A percentile compares a stretch with the other conserved stretches of the same genome.
Conservation (phyloP, 192 early-diverging fungal genomes). For the Coemansia sp. region DNA sequence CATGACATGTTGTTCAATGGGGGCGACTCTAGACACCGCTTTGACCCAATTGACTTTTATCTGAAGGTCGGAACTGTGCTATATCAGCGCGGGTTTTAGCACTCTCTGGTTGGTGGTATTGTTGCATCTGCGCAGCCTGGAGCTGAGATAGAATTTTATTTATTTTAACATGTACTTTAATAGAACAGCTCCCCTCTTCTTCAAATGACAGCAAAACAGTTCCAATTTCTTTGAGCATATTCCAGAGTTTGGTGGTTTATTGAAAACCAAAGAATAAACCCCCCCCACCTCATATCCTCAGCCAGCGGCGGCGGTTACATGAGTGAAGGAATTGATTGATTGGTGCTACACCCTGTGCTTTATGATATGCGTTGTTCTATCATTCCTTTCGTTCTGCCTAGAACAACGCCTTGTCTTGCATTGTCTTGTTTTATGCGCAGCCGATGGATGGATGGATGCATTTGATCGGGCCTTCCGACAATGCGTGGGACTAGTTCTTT, state of each 20-base stretch:
- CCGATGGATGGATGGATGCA: neutral
- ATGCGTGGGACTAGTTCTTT: neutral
- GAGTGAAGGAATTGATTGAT: too few species aligned
- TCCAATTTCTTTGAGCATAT: too few species aligned
- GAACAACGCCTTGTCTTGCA: neutral
- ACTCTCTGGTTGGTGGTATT: neutral
- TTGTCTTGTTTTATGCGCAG: neutral
- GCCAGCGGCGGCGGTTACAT: too few species aligned
- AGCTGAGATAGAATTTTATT: neutral
- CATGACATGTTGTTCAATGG: conserved; percentile 11
- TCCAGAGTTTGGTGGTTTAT: too few species aligned
- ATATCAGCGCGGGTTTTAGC: conserved; percentile 65
- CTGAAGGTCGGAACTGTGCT: conserved; percentile 66
- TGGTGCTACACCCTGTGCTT: too few species aligned
- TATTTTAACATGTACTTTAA: neutral
- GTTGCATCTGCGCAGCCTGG: neutral
- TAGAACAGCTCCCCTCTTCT: neutral
- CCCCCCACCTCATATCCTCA: too few species aligned
- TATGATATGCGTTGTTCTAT: neutral
- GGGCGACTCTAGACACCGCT: conserved; percentile 40
- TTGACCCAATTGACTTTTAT: conserved; percentile 76
- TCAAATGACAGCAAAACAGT: too few species aligned
- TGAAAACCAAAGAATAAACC: too few species aligned
- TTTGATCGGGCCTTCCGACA: neutral
- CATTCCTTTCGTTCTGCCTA: neutral